A percentile compares a stretch with the other conserved stretches of the same genome.
Conservation (phyloP, 345 rosid genomes). For the Zanthoxylum bungeanum region DNA sequence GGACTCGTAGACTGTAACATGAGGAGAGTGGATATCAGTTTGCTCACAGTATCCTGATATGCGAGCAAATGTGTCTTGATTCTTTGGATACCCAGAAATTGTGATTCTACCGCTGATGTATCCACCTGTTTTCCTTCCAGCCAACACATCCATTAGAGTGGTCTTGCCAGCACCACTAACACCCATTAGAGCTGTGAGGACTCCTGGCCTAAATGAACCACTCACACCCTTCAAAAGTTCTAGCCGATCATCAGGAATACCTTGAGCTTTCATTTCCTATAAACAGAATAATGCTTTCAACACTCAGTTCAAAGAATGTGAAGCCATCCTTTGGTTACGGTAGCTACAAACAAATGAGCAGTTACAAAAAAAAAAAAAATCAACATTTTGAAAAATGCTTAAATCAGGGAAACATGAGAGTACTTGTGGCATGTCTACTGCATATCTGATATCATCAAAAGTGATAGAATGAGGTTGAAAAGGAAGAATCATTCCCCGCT, state of each 20-base stretch:
- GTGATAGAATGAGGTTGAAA: constrained; percentile 56
- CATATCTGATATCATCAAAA: constrained; percentile 56
- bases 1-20: constrained; percentile 62
- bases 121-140: constrained; percentile 78
- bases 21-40: constrained; percentile 69
- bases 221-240: constrained; percentile 61
- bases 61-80: constrained; percentile 70
- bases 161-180: constrained; percentile 76
- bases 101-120: constrained; percentile 47
- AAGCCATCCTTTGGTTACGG: too few relatives aligned
- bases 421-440: constrained; percentile 71
- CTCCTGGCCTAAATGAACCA: constrained; percentile 69
- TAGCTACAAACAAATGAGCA: too few relatives aligned
- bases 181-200: constrained; percentile 70
- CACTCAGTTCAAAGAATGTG: too few relatives aligned
- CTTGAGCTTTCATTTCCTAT: constrained; percentile 67
- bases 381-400: background rate
- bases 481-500: constrained; percentile 67
- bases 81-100: constrained; percentile 63
- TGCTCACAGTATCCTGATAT: constrained; percentile 73
- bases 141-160: constrained; percentile 70
- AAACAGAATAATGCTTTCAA: background rate
- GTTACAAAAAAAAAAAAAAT: background rate
- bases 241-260: constrained; percentile 44
- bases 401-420: background rate